Evolutionary conservation across 2,329 filamentous ascomycete genomes (phyloP).

Genomic region (Capronia epimyces): DNA sequence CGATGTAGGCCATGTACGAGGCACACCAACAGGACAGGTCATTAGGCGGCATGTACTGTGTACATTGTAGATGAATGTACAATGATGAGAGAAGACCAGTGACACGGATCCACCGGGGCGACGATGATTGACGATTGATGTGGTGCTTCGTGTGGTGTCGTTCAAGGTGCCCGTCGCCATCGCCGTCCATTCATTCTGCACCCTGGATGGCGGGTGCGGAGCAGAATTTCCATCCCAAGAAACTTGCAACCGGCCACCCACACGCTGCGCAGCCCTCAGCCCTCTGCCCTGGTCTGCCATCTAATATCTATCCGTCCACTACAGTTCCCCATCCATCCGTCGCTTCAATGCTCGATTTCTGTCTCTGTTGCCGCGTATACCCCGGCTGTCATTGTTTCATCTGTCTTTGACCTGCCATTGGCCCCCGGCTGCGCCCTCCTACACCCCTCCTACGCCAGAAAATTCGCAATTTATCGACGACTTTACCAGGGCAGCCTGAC

Average conservation of each 20-base stretch:
- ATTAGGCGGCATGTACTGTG: too few species aligned
- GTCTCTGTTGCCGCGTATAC: not conserved
- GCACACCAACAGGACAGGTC: too few species aligned
- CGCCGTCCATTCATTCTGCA: too few species aligned
- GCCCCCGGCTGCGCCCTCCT: not conserved
- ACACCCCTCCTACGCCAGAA: slow-evolving; percentile 3
- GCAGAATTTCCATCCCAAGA: not conserved
- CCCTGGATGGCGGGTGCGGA: not conserved
- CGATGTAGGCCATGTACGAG: too few species aligned
- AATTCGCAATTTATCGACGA: slow-evolving; percentile 9
- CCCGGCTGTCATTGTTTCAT: not conserved
- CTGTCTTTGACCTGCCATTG: not conserved
- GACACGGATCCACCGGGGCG: too few species aligned
- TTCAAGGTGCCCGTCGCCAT: too few species aligned
- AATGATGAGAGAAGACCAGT: too few species aligned
- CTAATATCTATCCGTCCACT: not conserved
- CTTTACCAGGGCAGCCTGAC: not conserved
- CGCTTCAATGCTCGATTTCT: not conserved
- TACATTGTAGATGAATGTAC: too few species aligned
- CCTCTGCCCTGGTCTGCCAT: too few species aligned
- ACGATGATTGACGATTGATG: too few species aligned
- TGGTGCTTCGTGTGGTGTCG: too few species aligned
- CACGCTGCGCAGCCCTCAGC: too few species aligned
- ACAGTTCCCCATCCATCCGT: not conserved
- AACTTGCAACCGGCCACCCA: not conserved